Evolutionary conservation across 1,139 yeast genomes (phyloP), one percentile per base, ranked within the genome.

Genomic region (Blastobotrys persicus): DNA sequence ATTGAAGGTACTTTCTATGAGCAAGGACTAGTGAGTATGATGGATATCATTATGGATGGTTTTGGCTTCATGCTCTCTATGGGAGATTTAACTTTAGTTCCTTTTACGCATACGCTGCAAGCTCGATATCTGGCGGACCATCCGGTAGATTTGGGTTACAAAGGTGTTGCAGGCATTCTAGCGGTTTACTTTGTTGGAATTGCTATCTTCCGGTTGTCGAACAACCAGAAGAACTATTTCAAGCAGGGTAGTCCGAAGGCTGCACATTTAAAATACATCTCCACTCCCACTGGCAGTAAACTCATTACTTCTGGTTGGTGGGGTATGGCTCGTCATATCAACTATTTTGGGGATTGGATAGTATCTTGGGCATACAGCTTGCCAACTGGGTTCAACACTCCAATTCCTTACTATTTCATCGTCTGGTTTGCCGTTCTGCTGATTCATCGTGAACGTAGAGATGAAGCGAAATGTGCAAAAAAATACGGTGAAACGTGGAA

Each of bases 11-110:
- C 92, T 0, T 72, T 88, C 57, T 89, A 89, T 66, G 98, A 92
- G 67, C 86, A 81, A 60, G 97, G 97, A 11, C 77, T 85, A 13
- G 73, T 92, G 54, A 81, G 94, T 3, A 94, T 94, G 97, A 91
- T 92, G 77, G 98, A 92, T 65, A 80, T 89, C 47, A 87, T 95
- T 12, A 88, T 96, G 16, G 98, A 92, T 69, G 98, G 98, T 0
- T 88, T 92, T 67, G 98, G 98, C 1, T 89, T 83, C 70, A 92
- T 92, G 98, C 74, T 92, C 46, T 80, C 91, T 6, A 91, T 91
- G 72, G 98, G 98, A 31, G 98, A 92, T 65, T 75, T 92, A 62
- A 82, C 95, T 1, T 79, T 94, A 75, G 88, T 92, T n/a, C 98
- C 98, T 26, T 91, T 92, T 74, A 79, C 95, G 1, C 92, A 94